These are phyloP conservation scores for Hypholoma sublateritium DNA, from an alignment of 768 basidiomycete species.

Conservation along the genomic window DNA sequence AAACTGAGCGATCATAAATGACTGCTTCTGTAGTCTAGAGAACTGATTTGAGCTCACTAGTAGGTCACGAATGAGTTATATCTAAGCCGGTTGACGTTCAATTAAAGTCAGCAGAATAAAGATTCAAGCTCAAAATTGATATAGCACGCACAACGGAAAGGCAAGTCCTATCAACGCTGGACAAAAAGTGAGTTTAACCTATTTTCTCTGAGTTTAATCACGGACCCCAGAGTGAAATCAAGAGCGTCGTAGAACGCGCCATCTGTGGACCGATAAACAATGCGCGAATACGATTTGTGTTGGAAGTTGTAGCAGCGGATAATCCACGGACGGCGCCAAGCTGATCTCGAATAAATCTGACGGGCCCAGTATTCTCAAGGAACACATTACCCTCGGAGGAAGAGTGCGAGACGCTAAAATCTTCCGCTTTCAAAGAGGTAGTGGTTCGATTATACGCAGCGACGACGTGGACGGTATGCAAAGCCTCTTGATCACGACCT, in stretches of 20 bases:
- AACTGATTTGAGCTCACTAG: conserved; percentile 18
- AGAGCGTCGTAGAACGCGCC: conserved; percentile 63
- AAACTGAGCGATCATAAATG: conserved; percentile 38
- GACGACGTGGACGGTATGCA: conserved; percentile 59
- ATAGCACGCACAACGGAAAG: conserved; percentile 44
- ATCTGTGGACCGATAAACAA: conserved; percentile 64
- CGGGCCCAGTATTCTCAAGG: too few relatives aligned
- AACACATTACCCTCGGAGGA: too few relatives aligned
- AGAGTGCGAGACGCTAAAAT: not conserved
- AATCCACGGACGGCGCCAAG: conserved; percentile 21
- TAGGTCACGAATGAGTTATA: conserved; percentile 31
- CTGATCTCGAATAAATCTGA: not conserved
- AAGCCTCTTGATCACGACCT: conserved; percentile 62
- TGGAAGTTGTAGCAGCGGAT: conserved; percentile 4
- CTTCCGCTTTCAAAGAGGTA: conserved; percentile 29
- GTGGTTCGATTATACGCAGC: conserved; percentile 60
- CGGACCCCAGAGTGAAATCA: conserved; percentile 54
- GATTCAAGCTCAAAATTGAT: not conserved
- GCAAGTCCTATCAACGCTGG: conserved; percentile 77
- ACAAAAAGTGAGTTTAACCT: not conserved
- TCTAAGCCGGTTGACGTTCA: conserved; percentile 6
- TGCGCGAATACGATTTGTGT: conserved; percentile 46
- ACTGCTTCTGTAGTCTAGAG: not conserved
- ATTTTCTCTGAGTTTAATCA: not conserved
- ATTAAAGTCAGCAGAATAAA: too few relatives aligned